Evolutionary conservation across 2,329 filamentous ascomycete species (phyloP), one percentile per base, ranked within the genome.

Genomic region (Kalmusia sp.): DNA sequence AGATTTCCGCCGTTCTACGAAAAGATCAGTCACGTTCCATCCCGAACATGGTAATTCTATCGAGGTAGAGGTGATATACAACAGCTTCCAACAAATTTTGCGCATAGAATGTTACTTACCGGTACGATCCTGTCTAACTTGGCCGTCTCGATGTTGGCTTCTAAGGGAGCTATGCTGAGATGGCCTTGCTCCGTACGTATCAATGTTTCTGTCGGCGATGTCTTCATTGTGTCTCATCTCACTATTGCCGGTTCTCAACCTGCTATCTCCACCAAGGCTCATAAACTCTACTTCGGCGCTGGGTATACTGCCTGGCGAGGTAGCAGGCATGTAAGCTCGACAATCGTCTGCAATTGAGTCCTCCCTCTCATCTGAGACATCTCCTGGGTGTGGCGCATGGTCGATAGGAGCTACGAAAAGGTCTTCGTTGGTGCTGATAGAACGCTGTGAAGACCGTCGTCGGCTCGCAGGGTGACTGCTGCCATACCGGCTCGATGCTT

Each of bases 181-280:
- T 12, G 35, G 17, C 19, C 4, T 17, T 31, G 39, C 50, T 19
- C 58, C 58, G 30, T 61, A 64, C 2, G 41, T 55, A 6, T 61
- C 34, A 12, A 67, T 62, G 31, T 71, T 71, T 2, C 67, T 59
- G 37, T 72, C 66, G 7, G 69, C 68, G 8, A 72, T 57, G 43
- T 69, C 85, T 65, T 89, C 87, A n/a, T 82, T 85, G 59, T 85
- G 87, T 24, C 34, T 52, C 39, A 30, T 44, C 21, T 51, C 44
- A 49, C 54, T 61, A 8, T 51, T 50, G 6, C 54, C 57, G 3
- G 21, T 53, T n/a, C 56, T 53, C 21, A 57, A 46, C n/a, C 54
- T 51, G 22, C 49, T 60, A 37, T 67, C 62, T 2, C 59, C 61
- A 27, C 63, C 61, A 6, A 66, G 49, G 5, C 60, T 62, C 28